Percentiles rank a stretch among this genome's conserved stretches.
These are phyloP conservation scores for Thymus mandschuricus DNA, from an alignment of 257 asterid species.

Conservation along the genomic window DNA sequence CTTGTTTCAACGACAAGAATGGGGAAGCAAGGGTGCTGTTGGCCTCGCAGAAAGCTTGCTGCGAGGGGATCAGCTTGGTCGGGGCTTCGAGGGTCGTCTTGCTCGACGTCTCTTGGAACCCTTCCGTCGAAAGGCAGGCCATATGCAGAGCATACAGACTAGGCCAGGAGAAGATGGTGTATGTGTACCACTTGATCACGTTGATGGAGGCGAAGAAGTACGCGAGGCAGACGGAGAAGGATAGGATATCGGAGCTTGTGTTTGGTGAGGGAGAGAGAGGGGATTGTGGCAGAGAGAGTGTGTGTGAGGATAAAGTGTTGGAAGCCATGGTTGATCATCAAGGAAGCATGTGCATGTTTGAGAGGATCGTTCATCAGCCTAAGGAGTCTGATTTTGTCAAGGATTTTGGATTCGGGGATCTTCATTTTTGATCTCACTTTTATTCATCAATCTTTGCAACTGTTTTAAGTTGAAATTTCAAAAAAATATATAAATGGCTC, in stretches of 20 bases:
- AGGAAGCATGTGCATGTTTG: constrained; percentile 41
- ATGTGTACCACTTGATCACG: constrained; percentile 65
- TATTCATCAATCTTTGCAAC: not conserved
- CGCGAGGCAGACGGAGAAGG: constrained; percentile 49
- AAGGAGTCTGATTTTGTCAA: constrained; percentile 45
- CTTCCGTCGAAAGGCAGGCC: constrained; percentile 74
- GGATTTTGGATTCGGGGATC: not conserved
- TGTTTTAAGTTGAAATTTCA: no score
- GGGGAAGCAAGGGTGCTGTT: constrained; percentile 61
- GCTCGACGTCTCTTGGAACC: constrained; percentile 85
- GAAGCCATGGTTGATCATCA: constrained; percentile 53
- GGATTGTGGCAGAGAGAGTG: not conserved
- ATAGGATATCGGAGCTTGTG: constrained; percentile 52
- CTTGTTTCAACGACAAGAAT: constrained; percentile 47
- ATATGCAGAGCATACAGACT: constrained; percentile 77
- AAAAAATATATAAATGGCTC: no score
- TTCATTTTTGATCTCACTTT: not conserved
- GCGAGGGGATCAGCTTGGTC: constrained; percentile 76
- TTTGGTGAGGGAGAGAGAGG: constrained; percentile 30
- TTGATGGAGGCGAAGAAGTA: constrained; percentile 56
- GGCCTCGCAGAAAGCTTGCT: constrained; percentile 74
- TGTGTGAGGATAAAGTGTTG: constrained; percentile 50
- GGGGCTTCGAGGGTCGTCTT: constrained; percentile 88
- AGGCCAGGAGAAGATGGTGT: constrained; percentile 70
- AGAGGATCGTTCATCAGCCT: constrained; percentile 54